Percentiles rank a stretch among this genome's conserved stretches.
These are phyloP conservation scores for Parathielavia appendiculata DNA, from an alignment of 495 filamentous ascomycete genomes.

Conservation along the genomic window DNA sequence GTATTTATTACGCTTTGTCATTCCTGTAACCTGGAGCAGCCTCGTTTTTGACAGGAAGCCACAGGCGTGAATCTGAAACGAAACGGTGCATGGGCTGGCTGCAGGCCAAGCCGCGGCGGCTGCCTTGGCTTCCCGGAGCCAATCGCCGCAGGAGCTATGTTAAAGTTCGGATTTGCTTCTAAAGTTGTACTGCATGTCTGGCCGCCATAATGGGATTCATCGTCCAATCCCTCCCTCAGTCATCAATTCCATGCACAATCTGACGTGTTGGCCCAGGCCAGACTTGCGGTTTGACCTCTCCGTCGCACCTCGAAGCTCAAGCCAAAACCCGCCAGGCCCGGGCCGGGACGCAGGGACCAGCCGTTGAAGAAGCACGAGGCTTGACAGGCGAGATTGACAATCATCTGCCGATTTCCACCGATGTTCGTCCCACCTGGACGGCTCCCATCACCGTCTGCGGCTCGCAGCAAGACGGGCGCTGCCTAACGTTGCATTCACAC, in stretches of 20 bases:
- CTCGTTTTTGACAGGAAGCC: neutral
- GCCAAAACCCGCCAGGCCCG: slow-evolving; percentile 3
- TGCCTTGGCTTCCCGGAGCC: neutral
- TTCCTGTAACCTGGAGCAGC: too few relatives aligned
- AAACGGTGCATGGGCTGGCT: slow-evolving; percentile 4
- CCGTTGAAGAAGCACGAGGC: neutral
- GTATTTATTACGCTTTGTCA: too few relatives aligned
- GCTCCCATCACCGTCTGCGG: neutral
- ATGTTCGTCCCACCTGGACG: neutral
- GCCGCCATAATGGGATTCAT: neutral
- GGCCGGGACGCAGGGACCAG: neutral
- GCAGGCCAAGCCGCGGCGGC: slow-evolving; percentile 10
- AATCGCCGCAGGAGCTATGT: too few relatives aligned
- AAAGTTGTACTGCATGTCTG: slow-evolving; percentile 2
- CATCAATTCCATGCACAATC: neutral
- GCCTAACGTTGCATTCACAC: neutral
- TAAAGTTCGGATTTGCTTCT: too few relatives aligned
- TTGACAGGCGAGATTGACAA: slow-evolving; percentile 14
- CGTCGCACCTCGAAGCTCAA: neutral
- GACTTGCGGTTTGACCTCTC: neutral
- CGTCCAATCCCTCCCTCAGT: neutral
- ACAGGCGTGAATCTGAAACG: slow-evolving; percentile 12
- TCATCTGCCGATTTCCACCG: slow-evolving; percentile 1
- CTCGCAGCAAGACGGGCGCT: neutral
- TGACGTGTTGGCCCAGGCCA: neutral